A percentile compares a stretch with the other conserved stretches of the same genome.
phyloP scores from a whole-genome alignment of 1,284 basidiomycete species.

The Mycena citricolor region DNA sequence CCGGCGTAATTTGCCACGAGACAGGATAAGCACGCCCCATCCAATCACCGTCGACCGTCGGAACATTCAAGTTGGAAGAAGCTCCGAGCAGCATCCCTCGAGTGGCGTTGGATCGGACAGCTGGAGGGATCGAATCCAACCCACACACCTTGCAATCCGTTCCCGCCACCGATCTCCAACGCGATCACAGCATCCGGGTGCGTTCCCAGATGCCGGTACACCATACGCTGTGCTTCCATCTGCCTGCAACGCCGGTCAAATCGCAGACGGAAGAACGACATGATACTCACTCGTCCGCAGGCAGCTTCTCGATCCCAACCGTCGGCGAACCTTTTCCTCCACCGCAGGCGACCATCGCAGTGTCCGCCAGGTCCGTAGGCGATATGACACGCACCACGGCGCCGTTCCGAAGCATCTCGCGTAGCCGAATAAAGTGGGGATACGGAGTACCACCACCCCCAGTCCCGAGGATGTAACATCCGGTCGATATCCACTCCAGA shows the following conservation, averaged over 20 bases:
- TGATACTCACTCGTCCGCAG: constrained; percentile 40
- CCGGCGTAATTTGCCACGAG: constrained; percentile 38
- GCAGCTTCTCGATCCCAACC: constrained; percentile 36
- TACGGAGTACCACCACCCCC: constrained; percentile 56
- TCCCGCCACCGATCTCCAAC: constrained; percentile 56
- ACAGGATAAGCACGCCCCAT: constrained; percentile 47
- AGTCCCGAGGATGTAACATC: constrained; percentile 53
- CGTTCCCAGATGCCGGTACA: constrained; percentile 36
- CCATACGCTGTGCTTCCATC: constrained; percentile 25
- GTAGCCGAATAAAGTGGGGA: constrained; percentile 44
- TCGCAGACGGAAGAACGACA: background rate
- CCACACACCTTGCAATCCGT: constrained; percentile 49
- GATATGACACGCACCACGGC: constrained; percentile 41
- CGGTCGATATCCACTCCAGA: constrained; percentile 51
- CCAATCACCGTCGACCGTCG: constrained; percentile 46
- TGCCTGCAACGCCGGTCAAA: constrained; percentile 16
- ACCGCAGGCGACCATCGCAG: constrained; percentile 35
- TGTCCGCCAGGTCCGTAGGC: constrained; percentile 23
- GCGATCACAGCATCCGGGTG: constrained; percentile 34
- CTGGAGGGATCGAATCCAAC: background rate
- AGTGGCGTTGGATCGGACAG: background rate
- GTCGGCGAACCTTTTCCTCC: constrained; percentile 38
- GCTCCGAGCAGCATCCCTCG: constrained; percentile 37
- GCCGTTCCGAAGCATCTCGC: constrained; percentile 49
- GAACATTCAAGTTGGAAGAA: constrained; percentile 36